Evolutionary conservation across 495 filamentous ascomycete genomes (phyloP).

Genomic region (Aspergillus saccharolyticus): DNA sequence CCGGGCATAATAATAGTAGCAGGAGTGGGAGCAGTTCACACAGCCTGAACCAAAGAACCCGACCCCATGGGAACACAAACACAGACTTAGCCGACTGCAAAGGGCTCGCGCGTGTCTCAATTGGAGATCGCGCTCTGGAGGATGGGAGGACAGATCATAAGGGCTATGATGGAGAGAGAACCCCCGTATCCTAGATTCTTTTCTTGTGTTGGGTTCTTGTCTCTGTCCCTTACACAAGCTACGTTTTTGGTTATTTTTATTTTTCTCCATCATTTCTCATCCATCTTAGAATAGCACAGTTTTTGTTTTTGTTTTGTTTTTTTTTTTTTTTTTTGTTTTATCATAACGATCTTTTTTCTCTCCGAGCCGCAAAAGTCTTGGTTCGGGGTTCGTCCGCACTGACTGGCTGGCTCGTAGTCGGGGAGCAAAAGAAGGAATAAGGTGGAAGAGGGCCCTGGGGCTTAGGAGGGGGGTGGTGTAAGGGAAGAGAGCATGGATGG

Average conservation of each 20-base stretch:
- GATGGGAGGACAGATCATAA: too few relatives aligned
- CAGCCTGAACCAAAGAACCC: not conserved
- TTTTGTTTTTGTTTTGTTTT: not conserved
- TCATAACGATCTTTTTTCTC: not conserved
- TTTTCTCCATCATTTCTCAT: not conserved
- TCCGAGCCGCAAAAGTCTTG: conserved; percentile 12
- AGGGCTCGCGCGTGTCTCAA: not conserved
- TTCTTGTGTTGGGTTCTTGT: too few relatives aligned
- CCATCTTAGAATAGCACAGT: not conserved
- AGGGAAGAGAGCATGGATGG: not conserved
- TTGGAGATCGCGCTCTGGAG: too few relatives aligned
- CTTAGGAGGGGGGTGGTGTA: too few relatives aligned
- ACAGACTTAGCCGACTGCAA: not conserved
- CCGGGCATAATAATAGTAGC: not conserved
- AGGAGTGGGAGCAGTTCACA: not conserved
- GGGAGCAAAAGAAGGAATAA: not conserved
- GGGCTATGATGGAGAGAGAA: not conserved
- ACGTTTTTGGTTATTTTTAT: too few relatives aligned
- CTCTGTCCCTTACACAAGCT: too few relatives aligned
- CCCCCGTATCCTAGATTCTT: not conserved
- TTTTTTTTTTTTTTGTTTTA: not conserved
- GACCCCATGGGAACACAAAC: not conserved
- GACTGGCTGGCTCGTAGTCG: not conserved
- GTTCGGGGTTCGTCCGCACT: not conserved
- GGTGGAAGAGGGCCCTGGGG: not conserved